phyloP scores from a whole-genome alignment of 1,139 yeast species.

The Saccharomycopsis hybrid region DNA sequence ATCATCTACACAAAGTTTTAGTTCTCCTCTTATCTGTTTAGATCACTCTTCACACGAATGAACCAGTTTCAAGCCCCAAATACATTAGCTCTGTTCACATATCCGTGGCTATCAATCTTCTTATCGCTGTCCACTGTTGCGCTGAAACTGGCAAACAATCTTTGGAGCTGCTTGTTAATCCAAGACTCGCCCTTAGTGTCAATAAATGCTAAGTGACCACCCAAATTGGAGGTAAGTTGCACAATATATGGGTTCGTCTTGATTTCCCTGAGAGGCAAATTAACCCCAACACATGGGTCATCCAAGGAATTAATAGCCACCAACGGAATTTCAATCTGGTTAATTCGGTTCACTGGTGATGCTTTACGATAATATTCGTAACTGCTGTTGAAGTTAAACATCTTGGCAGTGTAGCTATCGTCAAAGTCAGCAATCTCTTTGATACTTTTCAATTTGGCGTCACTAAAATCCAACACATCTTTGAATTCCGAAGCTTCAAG shows the following conservation, averaged over 20 bases:
- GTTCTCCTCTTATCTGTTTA: too few species aligned
- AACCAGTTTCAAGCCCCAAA: neutral
- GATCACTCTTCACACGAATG: too few species aligned
- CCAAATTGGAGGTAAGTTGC: constrained; percentile 62
- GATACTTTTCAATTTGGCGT: constrained; percentile 33
- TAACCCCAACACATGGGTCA: constrained; percentile 74
- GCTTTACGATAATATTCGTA: constrained; percentile 67
- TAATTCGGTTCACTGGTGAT: constrained; percentile 54
- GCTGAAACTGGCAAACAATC: constrained; percentile 52
- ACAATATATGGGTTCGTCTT: constrained; percentile 61
- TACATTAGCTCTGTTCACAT: constrained; percentile 4
- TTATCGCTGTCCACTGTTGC: constrained; percentile 28
- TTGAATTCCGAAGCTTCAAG: constrained; percentile 34
- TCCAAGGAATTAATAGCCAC: constrained; percentile 66
- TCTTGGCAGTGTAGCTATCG: constrained; percentile 59
- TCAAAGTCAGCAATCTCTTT: constrained; percentile 54
- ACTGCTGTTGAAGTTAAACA: constrained; percentile 67
- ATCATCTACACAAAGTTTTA: too few species aligned
- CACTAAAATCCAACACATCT: constrained; percentile 27
- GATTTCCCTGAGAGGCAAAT: constrained; percentile 58
- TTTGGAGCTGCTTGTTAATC: constrained; percentile 60
- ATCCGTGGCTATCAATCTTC: constrained; percentile 5
- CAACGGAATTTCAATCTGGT: constrained; percentile 56
- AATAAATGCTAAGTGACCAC: constrained; percentile 79
- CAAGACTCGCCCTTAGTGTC: constrained; percentile 60